Base-by-base conservation (phyloP, 2,329 filamentous ascomycete genomes). In the Sporothrix globosa region DNA sequence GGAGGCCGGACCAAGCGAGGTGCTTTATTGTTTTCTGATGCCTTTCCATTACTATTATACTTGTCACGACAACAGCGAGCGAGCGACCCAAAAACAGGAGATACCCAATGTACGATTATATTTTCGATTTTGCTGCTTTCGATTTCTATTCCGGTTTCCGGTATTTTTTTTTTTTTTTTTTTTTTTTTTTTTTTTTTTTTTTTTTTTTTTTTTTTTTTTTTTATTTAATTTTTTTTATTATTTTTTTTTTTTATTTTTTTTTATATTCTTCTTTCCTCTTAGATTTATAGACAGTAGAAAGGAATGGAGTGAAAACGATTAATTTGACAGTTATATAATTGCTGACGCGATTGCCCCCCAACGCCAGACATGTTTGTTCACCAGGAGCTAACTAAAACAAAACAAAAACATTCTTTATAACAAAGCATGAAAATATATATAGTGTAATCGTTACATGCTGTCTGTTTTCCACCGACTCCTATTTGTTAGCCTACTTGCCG, bases 31-130 rank as follows among this genome's bases (percentile, higher is more conserved):
- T 19, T 19, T 48, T 50, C 48, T 21, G 19, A 5, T 50, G 19
- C 10, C 2, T 46, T 44, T 60, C n/a, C 27, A 39, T 10, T 48
- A 27, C 13, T 19, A 2, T 2, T 17, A 11, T 10, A 46, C 14
- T 34, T 58, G 5, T 58, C 0, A 46, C 21, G 41, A 63, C 41
- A 63, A 27, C 60, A 48, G 41, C 60, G 41, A 48, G 60, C 60
- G 60, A 48, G 60, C 60, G 44, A 48, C 56, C 56, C 56, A 44
- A 61, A 61, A 44, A 63, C 19, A 27, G 44, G 60, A 63, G 61
- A 65, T 50, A 65, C 44, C 60, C 44, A 30, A 11, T 65, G 61
- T 50, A 50, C 61, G 61, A 65, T 30, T 63, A 44, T 63, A 46
- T 46, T 19, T 63, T 34, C 34, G 3, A 34, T 34, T 34, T 34